Evolutionary conservation across 331 rosid species (phyloP).

Genomic region (Malus hybrid): DNA sequence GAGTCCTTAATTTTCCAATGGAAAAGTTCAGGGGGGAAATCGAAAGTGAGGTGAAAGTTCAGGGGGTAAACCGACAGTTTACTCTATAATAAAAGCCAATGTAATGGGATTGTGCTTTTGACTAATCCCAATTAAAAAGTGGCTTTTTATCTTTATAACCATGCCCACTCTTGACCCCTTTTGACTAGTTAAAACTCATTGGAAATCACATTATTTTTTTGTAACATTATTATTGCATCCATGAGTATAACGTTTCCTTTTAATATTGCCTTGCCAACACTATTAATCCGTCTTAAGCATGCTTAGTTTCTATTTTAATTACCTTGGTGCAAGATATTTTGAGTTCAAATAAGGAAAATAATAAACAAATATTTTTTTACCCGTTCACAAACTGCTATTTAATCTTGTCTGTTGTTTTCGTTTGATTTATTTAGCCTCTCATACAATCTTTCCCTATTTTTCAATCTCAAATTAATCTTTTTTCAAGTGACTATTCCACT

Average conservation of each 20-base stretch:
- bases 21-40: too few species aligned
- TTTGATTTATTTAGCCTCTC: too few species aligned
- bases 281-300: neutral
- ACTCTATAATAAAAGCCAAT: neutral
- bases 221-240: neutral
- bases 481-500: neutral
- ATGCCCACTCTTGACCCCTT: neutral
- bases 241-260: neutral
- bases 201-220: neutral
- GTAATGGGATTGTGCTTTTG: neutral
- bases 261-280: neutral
- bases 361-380: too few species aligned
- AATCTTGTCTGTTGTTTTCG: too few species aligned
- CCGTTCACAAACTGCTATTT: too few species aligned
- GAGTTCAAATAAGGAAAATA: too few species aligned
- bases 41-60: too few species aligned
- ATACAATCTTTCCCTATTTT: too few species aligned
- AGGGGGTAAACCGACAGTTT: too few species aligned
- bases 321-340: neutral
- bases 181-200: neutral
- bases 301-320: too few species aligned
- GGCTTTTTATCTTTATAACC: neutral
- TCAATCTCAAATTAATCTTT: too few species aligned
- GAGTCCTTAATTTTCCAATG: too few species aligned
- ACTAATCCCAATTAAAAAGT: constrained; percentile 16